Evolutionary conservation across 106 monocot genomes (phyloP), one percentile per base, ranked within the genome.

Genomic region (Phalaenopsis aphrodite): DNA sequence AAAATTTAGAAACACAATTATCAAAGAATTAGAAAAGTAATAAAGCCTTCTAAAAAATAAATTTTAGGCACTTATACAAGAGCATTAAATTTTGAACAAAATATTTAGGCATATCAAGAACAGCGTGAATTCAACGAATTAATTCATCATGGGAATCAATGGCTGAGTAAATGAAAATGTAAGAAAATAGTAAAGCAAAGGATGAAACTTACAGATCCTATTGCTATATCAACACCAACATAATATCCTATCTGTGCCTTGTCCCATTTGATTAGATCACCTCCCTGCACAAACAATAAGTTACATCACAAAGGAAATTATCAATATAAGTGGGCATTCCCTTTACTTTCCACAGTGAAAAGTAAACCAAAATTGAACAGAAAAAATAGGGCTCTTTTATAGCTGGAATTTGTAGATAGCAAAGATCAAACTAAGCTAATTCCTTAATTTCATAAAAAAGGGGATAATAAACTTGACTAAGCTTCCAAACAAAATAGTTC

Each of bases 191-290:
- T 77, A 67, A 68, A 55, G 23, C 1, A 46, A 47, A 77, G 38
- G 41, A 66, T 37, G 19, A 84, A 77, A 93, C 92, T 86, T 84
- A 99, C 98, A 15, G 98, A 99, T 84, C 98, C 98, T 86, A 93
- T 92, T 45, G 98, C 98, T 77, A 99, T 99, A 83, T 99, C 98
- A 82, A 99, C 84, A 56, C 98, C 98, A 81, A 99, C 94, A 79
- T 94, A 99, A 76, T 99, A 99, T 67, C 94, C 94, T 82, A 99
- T 85, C 79, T 84, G 91, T 47, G 98, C 98, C 79, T 99, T 99
- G 81, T 99, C 98, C 98, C 98, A 99, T 84, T 99, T 99, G 79
- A 99, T 99, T 15, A 99, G 78, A 43, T 99, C 98, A 80, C 98
- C 98, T 38, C 98, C 98, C 98, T 99, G 75, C 17, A 14, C 52